Evolutionary conservation across 495 filamentous ascomycete species (phyloP), one percentile per base, ranked within the genome.

Genomic region (Lophiostoma macrostomum): DNA sequence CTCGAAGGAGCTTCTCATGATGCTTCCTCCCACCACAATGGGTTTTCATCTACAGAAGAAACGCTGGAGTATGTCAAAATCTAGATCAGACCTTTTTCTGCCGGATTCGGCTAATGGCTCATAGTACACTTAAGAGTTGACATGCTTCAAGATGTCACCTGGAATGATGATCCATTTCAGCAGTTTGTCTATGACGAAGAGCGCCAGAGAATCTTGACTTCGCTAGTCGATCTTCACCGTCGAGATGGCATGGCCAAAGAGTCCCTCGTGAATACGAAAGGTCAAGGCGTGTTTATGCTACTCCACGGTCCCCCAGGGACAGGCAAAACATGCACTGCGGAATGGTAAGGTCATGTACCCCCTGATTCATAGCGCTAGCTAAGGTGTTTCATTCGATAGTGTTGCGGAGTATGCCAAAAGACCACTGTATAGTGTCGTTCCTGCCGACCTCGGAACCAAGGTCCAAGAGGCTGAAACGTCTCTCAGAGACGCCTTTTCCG

Each of bases 211-310:
- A 45, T 4, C 13, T 29, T 4, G 4, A 30, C 12, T 8, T 45
- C 4, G 3, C 16, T 4, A n/a, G 25, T 13, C n/a, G 30, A 32
- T 32, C n/a, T 32, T 32, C 43, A 52, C 20, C 13, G 25, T 1
- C 7, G 13, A n/a, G 11, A 5, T 4, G 18, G 13, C 50, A n/a
- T 10, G 4, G n/a, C 14, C 3, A 44, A 44, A 8, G 24, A 25
- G 7, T 74, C 76, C 55, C 67, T 73, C 32, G 69, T 79, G 4
- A 79, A 80, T 56, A 70, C 73, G 1, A 52, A 61, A 45, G 58
- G 55, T 8, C 37, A 58, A n/a, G 58, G 58, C 1, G n/a, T 61
- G 29, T 53, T 61, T 23, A 31, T 61, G 12, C 47, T 61, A 2
- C 40, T 61, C 5, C 55, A 63, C 32, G 59, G 59, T 4, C 16